These are phyloP conservation scores for Kazachstania psychrophila DNA, from an alignment of 805 yeast species.

Conservation along the genomic window DNA sequence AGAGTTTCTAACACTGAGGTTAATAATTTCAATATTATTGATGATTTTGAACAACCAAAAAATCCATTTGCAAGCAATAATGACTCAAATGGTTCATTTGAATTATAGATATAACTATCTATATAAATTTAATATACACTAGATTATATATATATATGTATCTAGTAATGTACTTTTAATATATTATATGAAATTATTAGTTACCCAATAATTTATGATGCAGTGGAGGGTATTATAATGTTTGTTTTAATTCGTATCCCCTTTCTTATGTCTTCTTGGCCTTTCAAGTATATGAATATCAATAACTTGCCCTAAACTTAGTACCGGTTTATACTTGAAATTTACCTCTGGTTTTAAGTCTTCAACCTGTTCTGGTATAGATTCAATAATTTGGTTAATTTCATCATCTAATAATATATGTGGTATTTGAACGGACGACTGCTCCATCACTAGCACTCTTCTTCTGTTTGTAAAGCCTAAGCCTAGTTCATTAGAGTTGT, in stretches of 20 bases:
- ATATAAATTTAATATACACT: background rate
- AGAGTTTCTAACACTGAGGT: background rate
- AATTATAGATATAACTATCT: constrained; percentile 3
- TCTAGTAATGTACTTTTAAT: background rate
- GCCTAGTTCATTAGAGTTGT: too few relatives aligned
- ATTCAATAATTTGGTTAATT: too few relatives aligned
- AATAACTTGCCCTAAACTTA: constrained; percentile 21
- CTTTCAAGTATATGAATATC: constrained; percentile 25
- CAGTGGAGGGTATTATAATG: too few relatives aligned
- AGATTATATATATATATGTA: background rate
- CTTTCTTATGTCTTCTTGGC: constrained; percentile 23
- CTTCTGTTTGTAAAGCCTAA: constrained; percentile 6
- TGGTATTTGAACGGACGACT: background rate
- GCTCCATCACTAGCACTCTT: constrained; percentile 5
- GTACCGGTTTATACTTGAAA: constrained; percentile 17
- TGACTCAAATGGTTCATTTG: background rate
- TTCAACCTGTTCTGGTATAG: background rate
- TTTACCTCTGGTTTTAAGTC: constrained; percentile 18
- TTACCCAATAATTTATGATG: background rate
- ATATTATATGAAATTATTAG: background rate
- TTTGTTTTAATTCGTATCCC: too few relatives aligned
- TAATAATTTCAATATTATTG: background rate
- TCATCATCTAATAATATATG: constrained; percentile 10
- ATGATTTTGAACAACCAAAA: constrained; percentile 2
- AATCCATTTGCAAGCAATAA: constrained; percentile 11